phyloP scores from a whole-genome alignment of 192 early-diverging fungal genomes.

The Backusella tarrabulga region DNA sequence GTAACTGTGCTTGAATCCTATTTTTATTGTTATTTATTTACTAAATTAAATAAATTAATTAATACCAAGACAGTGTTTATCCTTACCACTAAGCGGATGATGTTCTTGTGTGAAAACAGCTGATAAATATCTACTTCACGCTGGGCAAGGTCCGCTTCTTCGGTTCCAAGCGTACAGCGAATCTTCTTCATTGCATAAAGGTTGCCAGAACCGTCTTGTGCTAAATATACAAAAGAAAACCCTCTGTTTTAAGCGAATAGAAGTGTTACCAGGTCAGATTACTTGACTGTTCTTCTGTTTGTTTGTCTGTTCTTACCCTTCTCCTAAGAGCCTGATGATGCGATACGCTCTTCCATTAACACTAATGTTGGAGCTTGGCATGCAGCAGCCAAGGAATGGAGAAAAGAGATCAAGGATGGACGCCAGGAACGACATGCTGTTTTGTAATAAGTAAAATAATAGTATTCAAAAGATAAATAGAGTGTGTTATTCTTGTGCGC shows the following conservation, averaged over 20 bases:
- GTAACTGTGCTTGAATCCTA: slow-evolving; percentile 55
- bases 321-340: slow-evolving; percentile 60
- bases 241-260: slow-evolving; percentile 41
- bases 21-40: slow-evolving; percentile 3
- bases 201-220: slow-evolving; percentile 46
- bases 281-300: background rate
- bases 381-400: slow-evolving; percentile 42
- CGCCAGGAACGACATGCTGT: slow-evolving; percentile 24
- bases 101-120: slow-evolving; percentile 62
- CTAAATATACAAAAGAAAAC: slow-evolving; percentile 69
- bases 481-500: too few relatives aligned
- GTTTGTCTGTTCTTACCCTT: slow-evolving; percentile 48
- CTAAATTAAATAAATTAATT: background rate
- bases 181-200: slow-evolving; percentile 71
- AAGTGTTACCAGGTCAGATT: background rate
- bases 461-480: background rate
- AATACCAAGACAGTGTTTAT: background rate
- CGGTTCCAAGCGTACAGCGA: slow-evolving; percentile 57
- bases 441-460: background rate
- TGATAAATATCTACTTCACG: slow-evolving; percentile 69
- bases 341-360: slow-evolving; percentile 60
- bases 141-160: slow-evolving; percentile 58
- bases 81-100: slow-evolving; percentile 60
- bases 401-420: slow-evolving; percentile 39
- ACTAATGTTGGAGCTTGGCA: slow-evolving; percentile 49